These are phyloP conservation scores for Nicotiana benthamiana DNA, from an alignment of 257 asterid genomes.

Conservation along the genomic window DNA sequence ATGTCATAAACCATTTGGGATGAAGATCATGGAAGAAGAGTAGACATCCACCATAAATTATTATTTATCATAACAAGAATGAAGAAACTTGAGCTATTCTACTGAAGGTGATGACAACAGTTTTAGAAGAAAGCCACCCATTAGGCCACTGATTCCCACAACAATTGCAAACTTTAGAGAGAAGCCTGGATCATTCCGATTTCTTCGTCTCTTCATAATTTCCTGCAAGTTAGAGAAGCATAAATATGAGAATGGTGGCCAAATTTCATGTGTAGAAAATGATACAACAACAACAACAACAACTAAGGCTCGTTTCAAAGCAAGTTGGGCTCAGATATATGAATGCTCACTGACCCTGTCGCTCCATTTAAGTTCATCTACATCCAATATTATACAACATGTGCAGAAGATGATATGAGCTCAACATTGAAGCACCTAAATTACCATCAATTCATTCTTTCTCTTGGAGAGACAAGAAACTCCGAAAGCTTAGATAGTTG, in stretches of 20 bases:
- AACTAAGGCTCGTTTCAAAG: neutral
- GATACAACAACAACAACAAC: neutral
- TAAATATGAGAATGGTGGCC: neutral
- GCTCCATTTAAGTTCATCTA: neutral
- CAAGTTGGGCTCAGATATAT: neutral
- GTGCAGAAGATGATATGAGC: neutral
- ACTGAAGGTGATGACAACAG: conserved; percentile 31
- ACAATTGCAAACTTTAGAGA: conserved; percentile 31
- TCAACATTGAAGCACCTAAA: neutral
- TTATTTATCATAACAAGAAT: no score
- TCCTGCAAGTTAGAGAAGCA: conserved; percentile 23
- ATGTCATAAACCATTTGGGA: no score
- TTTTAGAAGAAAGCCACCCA: conserved; percentile 35
- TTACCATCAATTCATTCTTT: neutral
- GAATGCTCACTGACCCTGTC: neutral
- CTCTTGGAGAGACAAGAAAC: neutral
- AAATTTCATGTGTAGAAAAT: neutral
- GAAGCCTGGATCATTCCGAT: conserved; percentile 29
- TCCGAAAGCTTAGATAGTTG: neutral
- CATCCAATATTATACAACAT: neutral
- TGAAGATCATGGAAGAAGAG: no score
- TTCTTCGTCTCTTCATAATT: conserved; percentile 32
- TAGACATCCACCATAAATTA: no score
- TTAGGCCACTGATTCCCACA: conserved; percentile 36
- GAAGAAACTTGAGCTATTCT: conserved; percentile 16